These are phyloP conservation scores for Dendrocalamus sinicus DNA, from an alignment of 176 grass and related monocot species.

Conservation along the genomic window DNA sequence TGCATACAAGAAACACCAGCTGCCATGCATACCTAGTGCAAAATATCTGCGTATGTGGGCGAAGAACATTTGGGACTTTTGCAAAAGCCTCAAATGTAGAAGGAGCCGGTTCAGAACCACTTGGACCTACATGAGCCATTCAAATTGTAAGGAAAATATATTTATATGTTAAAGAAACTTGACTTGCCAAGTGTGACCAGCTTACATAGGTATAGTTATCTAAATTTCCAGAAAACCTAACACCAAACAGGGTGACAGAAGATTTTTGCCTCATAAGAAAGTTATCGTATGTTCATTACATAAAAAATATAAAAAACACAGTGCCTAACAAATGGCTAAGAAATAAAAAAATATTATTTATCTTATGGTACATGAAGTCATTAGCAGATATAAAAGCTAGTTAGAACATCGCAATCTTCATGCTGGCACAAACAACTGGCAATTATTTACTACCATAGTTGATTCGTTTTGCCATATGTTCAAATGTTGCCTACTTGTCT, in stretches of 20 bases:
- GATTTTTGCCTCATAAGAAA: not conserved
- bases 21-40: slow-evolving; percentile 75
- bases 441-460: slow-evolving; percentile 9
- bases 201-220: slow-evolving; percentile 24
- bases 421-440: not conserved
- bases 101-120: slow-evolving; percentile 66
- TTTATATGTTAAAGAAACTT: slow-evolving; percentile 29
- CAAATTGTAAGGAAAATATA: slow-evolving; percentile 31
- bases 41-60: slow-evolving; percentile 93
- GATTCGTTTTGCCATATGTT: slow-evolving; percentile 8
- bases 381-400: slow-evolving; percentile 19
- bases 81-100: slow-evolving; percentile 92
- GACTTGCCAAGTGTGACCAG: not conserved
- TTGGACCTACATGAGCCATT: slow-evolving; percentile 74
- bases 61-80: slow-evolving; percentile 88
- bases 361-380: slow-evolving; percentile 7
- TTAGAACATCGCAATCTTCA: not conserved
- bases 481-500: not conserved
- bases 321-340: slow-evolving; percentile 1
- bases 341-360: not conserved
- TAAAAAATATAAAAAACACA: slow-evolving; percentile 25
- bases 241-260: not conserved
- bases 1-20: not conserved
- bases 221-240: slow-evolving; percentile 41
- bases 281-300: slow-evolving; percentile 25